These are phyloP conservation scores for Onygena corvina DNA, from an alignment of 2,329 filamentous ascomycete species.

Conservation along the genomic window DNA sequence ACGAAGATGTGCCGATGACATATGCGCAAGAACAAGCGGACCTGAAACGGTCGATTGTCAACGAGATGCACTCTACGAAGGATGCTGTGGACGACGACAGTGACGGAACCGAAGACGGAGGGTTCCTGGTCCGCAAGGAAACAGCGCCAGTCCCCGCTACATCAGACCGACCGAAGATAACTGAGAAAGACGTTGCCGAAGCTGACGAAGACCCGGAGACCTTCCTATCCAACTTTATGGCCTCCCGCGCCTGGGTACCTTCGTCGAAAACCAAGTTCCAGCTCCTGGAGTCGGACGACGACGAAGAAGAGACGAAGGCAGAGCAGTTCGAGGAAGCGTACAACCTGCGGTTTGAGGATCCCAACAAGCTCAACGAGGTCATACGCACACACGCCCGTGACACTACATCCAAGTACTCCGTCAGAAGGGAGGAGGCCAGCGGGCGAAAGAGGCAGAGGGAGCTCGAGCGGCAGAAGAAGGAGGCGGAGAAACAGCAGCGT, in stretches of 20 bases:
- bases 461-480: conserved; percentile 61
- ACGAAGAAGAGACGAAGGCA: conserved; percentile 58
- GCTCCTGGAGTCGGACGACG: conserved; percentile 86
- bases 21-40: conserved; percentile 83
- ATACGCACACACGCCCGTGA: conserved; percentile 84
- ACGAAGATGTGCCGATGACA: conserved; percentile 44
- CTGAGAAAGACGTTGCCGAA: conserved; percentile 55
- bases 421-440: conserved; percentile 70
- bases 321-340: conserved; percentile 88
- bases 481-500: conserved; percentile 62
- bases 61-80: conserved; percentile 61
- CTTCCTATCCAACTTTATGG: conserved; percentile 90
- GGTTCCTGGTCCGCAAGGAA: conserved; percentile 64
- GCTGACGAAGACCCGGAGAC: conserved; percentile 84
- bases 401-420: conserved; percentile 65
- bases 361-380: conserved; percentile 73
- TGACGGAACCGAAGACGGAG: conserved; percentile 43
- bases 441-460: conserved; percentile 68
- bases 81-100: conserved; percentile 31
- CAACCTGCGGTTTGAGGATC: conserved; percentile 92
- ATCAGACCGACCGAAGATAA: conserved; percentile 31
- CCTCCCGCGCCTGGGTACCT: conserved; percentile 78
- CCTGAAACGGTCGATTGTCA: conserved; percentile 63
- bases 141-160: conserved; percentile 27
- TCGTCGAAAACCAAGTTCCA: conserved; percentile 55